phyloP scores from a whole-genome alignment of 2,329 filamentous ascomycete species.

The Mycocentrospora acerina region DNA sequence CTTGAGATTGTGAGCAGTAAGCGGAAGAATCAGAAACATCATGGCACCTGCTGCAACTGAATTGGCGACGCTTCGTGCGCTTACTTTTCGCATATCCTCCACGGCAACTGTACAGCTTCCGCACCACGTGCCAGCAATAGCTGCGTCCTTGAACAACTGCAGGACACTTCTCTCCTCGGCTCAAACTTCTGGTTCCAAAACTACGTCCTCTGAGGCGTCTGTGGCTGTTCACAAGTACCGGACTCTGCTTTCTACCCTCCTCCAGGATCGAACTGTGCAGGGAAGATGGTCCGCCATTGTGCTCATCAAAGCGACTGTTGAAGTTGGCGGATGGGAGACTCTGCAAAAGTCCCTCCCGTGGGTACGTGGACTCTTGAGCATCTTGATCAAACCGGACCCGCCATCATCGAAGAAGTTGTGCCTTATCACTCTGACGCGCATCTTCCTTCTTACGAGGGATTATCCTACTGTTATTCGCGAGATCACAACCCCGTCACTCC shows the following conservation, averaged over 20 bases:
- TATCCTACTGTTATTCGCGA: constrained; percentile 83
- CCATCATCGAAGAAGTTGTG: constrained; percentile 72
- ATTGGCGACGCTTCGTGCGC: constrained; percentile 37
- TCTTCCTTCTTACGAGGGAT: constrained; percentile 79
- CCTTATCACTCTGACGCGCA: constrained; percentile 75
- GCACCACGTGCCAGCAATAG: constrained; percentile 69
- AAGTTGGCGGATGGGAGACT: constrained; percentile 82
- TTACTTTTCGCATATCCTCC: constrained; percentile 70
- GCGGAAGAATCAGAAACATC: not conserved
- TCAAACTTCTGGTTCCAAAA: constrained; percentile 58
- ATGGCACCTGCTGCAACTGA: constrained; percentile 33
- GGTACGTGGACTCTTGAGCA: constrained; percentile 72
- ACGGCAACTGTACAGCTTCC: constrained; percentile 74
- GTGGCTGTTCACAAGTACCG: constrained; percentile 80
- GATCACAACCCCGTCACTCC: constrained; percentile 80
- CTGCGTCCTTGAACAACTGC: constrained; percentile 56
- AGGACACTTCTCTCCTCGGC: constrained; percentile 63
- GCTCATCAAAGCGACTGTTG: constrained; percentile 77
- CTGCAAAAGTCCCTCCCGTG: constrained; percentile 72
- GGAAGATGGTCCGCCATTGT: constrained; percentile 77
- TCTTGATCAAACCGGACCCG: constrained; percentile 80
- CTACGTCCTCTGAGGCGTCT: constrained; percentile 64
- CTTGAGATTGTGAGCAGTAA: not conserved
- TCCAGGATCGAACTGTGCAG: constrained; percentile 73
- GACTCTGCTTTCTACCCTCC: constrained; percentile 72